Base-by-base conservation (phyloP, 345 rosid genomes). In the Balakata baccata region DNA sequence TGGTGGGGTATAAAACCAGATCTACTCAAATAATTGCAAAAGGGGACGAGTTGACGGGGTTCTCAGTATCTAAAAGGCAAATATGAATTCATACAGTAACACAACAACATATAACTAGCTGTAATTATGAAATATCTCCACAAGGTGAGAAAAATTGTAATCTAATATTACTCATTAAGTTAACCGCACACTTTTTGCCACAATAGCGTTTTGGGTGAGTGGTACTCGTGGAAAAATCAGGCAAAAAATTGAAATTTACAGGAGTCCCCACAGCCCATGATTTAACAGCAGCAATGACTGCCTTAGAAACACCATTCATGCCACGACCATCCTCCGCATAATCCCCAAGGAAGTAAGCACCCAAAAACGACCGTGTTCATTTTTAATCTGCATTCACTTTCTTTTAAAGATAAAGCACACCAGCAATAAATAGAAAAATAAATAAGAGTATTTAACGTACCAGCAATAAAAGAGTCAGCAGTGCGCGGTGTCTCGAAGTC, bases 321-420 rank as follows among this genome's bases (percentile, higher is more conserved):
- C 98, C 96, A 45, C 95, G 83, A 3, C 98, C 98, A 8, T 94
- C 98, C 64, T 87, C 96, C 1, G 83, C 86, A 78, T 88, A 92
- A 5, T 92, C 98, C 16, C 98, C 98, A 54, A 94, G 86, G 86
- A 94, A 92, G 84, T 92, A 92, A 39, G 98, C 98, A 77, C 97
- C 86, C 75, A 94, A 78, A 78, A 90, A 90, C 98, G 98, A 94
- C 71, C 98, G 98, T 92, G 79, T 49, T 52, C 68, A 41, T 49
- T 25, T 70, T 71, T 47, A 68, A 76, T 63, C 73, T 61, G 64
- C 64, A 69, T 67, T 63, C 68, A 16, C 13, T 39, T 64, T 11
- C 11, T 7, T 5, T 29, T 10, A 41, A 17, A 52, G 37, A 47
- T 10, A 66, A 69, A 47, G 56, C 47, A 72, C 0, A 29, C 1